Base-by-base conservation (phyloP, 2,329 filamentous ascomycete species). In the Aureobasidium sp. region DNA sequence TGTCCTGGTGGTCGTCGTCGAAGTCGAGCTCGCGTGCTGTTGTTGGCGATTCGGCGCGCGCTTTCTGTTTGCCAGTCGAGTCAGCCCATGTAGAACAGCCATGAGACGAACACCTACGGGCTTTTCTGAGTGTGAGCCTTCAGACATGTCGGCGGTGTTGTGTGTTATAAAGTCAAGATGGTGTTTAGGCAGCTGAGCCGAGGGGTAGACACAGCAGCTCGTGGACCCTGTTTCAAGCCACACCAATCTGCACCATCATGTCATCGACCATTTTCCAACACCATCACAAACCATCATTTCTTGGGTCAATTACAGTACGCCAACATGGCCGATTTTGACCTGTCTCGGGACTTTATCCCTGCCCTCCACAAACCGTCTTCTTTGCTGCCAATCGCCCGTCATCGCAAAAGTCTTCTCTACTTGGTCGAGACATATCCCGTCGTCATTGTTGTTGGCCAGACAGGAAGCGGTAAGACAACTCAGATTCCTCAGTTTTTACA, bases 401-500 rank as follows among this genome's bases (percentile, higher is more conserved):
- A 97, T 68, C 86, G 85, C 65, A 82, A 94, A 62, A 85, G 82
- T 60, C 79, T 99, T 1, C 82, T 97, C 2, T 97, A 96, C 75
- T 82, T 92, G 15, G 84, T 97, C 63, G 93, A 97, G 73, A 91
- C 85, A 8, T 85, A 85, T 66, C 87, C 89, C 0, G 87, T 97
- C 62, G 93, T 90, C 0, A 90, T 97, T 56, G 85, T 97, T 14
- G 86, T 97, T 61, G 94, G 93, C 9, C 91, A 97, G 72, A 97
- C 94, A 1, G 94, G 94, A 4, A 96, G 90, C 27, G 92, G 93
- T 45, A 97, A 97, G 76, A 96, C 92, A 1, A 97, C 94, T 0
- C 94, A 97, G 72, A 87, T 97, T 47, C 94, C 94, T 0, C 93
- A 97, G 68, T 97, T 89, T 69, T 82, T 97, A 14, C 87, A 96